Base-by-base conservation (phyloP, 495 filamentous ascomycete species). In the Jackrogersella minutella region DNA sequence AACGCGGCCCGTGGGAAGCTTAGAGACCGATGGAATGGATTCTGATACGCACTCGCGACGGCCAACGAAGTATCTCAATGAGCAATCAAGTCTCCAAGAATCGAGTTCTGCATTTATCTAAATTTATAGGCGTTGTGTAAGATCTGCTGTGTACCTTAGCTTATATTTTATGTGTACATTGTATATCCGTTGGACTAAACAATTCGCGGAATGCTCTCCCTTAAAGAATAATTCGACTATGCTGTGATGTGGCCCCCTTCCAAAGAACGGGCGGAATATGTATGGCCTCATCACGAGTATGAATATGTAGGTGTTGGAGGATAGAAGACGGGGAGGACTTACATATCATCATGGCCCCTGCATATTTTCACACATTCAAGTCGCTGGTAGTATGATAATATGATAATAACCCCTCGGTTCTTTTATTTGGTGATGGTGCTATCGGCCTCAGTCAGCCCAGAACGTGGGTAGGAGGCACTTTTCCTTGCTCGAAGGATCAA, bases 291-390 rank as follows among this genome's bases (percentile, higher is more conserved):
- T 33, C n/a, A 17, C 1, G 1, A 11, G 31, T 49, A 5, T 16
- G 24, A 16, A 10, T n/a, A n/a, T n/a, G n/a, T 17, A 16, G 13
- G 7, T 24, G n/a, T 44, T 41, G 14, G 24, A 43, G 21, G 5
- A 44, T 30, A 34, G 4, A 28, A 26, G 41, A 21, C 17, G 9
- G 4, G 8, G 14, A 36, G 28, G 26, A 34, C 10, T 36, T 51
- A 1, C 28, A 16, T 26, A 22, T 26, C 41, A 24, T 26, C 21
- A 7, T 5, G 8, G 39, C 60, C 60, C 51, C 51, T 64, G 51
- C 51, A 50, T 56, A 8, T 19, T 64, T 34, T 50, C 51, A 41
- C 41, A 63, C 51, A 36, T n/a, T 14, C 41, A n/a, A 31, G 51
- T 41, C 22, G 31, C 41, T 55, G 41, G 22, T 31, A 36, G 36